Evolutionary conservation across 2,329 filamentous ascomycete genomes (phyloP).

Genomic region (Epichloe glyceriae): DNA sequence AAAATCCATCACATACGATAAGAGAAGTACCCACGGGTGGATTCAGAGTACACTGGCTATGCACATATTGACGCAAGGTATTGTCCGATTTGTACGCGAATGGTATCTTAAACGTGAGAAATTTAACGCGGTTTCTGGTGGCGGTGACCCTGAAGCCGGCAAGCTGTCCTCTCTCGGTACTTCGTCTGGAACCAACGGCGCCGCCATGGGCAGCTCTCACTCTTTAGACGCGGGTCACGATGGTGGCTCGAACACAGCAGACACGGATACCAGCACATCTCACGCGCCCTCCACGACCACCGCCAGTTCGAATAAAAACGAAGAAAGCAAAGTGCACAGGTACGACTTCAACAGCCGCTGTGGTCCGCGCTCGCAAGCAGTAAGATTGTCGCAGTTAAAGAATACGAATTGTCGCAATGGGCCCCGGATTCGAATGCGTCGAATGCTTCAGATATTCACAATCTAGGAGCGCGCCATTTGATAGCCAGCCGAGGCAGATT

Average conservation of each 20-base stretch:
- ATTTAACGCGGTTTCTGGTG: slow-evolving; percentile 33
- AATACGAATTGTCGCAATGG: slow-evolving; percentile 70
- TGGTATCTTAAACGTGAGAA: slow-evolving; percentile 53
- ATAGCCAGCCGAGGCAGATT: slow-evolving; percentile 56
- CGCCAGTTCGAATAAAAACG: slow-evolving; percentile 52
- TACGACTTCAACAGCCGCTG: slow-evolving; percentile 78
- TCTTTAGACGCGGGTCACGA: slow-evolving; percentile 6
- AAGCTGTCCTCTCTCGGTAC: slow-evolving; percentile 28
- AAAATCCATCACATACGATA: slow-evolving; percentile 34
- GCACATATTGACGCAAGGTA: slow-evolving; percentile 61
- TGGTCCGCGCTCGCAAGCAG: slow-evolving; percentile 93
- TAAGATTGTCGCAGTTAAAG: slow-evolving; percentile 92
- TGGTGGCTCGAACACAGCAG: slow-evolving; percentile 36
- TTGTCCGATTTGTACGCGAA: slow-evolving; percentile 57
- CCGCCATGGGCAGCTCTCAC: slow-evolving; percentile 10
- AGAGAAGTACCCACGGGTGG: slow-evolving; percentile 49
- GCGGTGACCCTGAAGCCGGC: slow-evolving; percentile 50
- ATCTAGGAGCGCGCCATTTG: slow-evolving; percentile 63
- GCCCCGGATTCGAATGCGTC: slow-evolving; percentile 61
- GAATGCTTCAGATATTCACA: slow-evolving; percentile 64
- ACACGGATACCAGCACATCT: slow-evolving; percentile 30
- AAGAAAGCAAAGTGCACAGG: slow-evolving; percentile 81
- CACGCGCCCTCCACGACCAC: slow-evolving; percentile 20
- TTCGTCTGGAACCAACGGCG: slow-evolving; percentile 2
- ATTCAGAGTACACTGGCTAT: slow-evolving; percentile 57